These are phyloP conservation scores for Apiospora pterosperma DNA, from an alignment of 2,329 filamentous ascomycete genomes.

Conservation along the genomic window DNA sequence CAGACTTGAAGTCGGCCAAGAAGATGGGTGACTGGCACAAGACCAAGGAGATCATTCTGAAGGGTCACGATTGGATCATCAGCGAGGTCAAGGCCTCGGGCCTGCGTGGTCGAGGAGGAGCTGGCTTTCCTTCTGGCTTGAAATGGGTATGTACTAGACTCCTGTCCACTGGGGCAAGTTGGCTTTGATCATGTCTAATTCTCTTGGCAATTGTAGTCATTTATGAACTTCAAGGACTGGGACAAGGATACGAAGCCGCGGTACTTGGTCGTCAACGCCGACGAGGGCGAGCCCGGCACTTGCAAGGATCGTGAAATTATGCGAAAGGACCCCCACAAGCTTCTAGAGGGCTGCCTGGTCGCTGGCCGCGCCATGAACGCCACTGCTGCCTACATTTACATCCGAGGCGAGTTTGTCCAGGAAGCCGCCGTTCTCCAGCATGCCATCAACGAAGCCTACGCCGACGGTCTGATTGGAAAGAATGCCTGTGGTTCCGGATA, in stretches of 20 bases:
- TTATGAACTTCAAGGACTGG: constrained; percentile 99
- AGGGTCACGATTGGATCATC: constrained; percentile 99
- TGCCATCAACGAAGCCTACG: constrained; percentile 97
- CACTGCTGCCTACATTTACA: constrained; percentile 98
- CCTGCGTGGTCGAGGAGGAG: constrained; percentile 90
- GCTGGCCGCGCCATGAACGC: constrained; percentile 98
- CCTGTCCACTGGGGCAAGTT: neutral
- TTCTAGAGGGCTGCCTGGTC: constrained; percentile 93
- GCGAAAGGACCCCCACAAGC: constrained; percentile 99
- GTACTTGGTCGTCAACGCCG: constrained; percentile 96
- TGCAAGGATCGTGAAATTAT: constrained; percentile 99
- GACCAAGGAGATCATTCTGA: constrained; percentile 96
- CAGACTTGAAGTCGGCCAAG: constrained; percentile 89
- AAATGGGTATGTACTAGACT: constrained; percentile 76
- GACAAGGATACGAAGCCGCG: constrained; percentile 95
- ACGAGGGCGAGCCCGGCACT: constrained; percentile 97
- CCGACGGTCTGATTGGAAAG: constrained; percentile 92
- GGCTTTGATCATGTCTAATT: constrained; percentile 8
- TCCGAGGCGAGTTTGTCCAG: constrained; percentile 96
- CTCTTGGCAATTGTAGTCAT: constrained; percentile 61
- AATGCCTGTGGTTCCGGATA: constrained; percentile 96
- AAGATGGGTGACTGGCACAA: constrained; percentile 99
- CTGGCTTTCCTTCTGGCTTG: constrained; percentile 94
- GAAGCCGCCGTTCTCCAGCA: constrained; percentile 91
- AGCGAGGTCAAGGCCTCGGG: constrained; percentile 96